phyloP scores from a whole-genome alignment of 2,329 filamentous ascomycete species.

The Alternaria triticimaculans region DNA sequence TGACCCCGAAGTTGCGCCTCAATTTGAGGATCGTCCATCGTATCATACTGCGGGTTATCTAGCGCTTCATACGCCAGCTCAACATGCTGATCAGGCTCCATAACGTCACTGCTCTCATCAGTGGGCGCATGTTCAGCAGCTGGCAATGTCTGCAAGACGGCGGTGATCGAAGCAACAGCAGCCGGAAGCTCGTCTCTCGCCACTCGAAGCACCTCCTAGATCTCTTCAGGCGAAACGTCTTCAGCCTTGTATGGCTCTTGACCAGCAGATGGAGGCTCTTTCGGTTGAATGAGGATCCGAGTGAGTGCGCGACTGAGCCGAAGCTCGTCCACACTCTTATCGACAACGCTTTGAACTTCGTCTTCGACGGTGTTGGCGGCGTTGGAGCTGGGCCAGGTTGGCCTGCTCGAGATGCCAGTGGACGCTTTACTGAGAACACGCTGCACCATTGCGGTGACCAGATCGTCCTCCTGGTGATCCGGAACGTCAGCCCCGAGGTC shows the following conservation, averaged over 20 bases:
- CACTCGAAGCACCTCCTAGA: slow-evolving; percentile 2
- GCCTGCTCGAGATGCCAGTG: neutral
- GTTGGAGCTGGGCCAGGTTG: neutral
- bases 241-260: neutral
- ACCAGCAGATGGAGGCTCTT: neutral
- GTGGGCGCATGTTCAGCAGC: neutral
- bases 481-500: neutral
- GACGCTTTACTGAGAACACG: neutral
- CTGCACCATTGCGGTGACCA: neutral
- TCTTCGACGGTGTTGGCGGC: neutral
- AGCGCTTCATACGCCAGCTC: neutral
- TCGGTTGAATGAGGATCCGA: neutral
- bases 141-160: neutral
- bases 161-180: neutral
- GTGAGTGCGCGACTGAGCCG: neutral
- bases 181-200: slow-evolving; percentile 1
- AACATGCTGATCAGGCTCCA: neutral
- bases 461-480: neutral
- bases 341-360: neutral
- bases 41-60: neutral
- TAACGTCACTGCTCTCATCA: neutral
- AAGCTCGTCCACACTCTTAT: neutral
- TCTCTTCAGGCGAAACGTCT: neutral
- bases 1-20: no score
- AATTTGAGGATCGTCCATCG: neutral